Percentiles rank a stretch among this genome's conserved stretches.
Conservation (phyloP, 164 flowering plant species). For the Kalanchoe fedtschenkoi region DNA sequence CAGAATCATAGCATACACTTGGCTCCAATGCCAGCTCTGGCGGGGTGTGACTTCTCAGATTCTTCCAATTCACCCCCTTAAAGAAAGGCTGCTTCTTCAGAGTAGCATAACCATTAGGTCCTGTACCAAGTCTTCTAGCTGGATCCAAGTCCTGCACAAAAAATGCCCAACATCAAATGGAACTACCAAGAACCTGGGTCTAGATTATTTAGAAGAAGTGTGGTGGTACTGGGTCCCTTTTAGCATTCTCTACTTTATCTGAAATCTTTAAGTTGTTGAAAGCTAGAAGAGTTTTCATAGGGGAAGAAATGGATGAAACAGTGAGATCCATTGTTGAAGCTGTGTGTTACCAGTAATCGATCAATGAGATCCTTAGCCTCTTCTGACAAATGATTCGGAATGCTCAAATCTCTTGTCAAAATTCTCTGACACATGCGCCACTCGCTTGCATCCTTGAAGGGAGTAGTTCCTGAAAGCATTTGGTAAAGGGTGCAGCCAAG, state of each 20-base stretch:
- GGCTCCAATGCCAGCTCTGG: constrained; percentile 60
- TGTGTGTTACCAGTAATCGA: constrained; percentile 50
- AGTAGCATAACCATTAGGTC: constrained; percentile 73
- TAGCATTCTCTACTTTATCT: too few relatives aligned
- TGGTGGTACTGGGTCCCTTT: too few relatives aligned
- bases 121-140: constrained; percentile 84
- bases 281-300: neutral
- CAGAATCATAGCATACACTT: constrained; percentile 22
- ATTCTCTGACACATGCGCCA: constrained; percentile 98
- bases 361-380: constrained; percentile 88
- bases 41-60: constrained; percentile 44
- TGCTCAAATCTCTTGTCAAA: constrained; percentile 77
- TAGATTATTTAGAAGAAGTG: neutral
- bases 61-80: constrained; percentile 69
- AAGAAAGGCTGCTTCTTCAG: constrained; percentile 92
- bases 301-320: neutral
- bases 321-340: constrained; percentile 6
- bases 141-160: constrained; percentile 72
- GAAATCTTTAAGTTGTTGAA: too few relatives aligned
- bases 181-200: neutral
- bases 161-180: neutral
- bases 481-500: constrained; percentile 99
- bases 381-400: constrained; percentile 75
- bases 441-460: constrained; percentile 97
- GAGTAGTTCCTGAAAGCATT: constrained; percentile 99